phyloP scores from a whole-genome alignment of 352 stramenopile genomes.

The Plasmopara viticola region DNA sequence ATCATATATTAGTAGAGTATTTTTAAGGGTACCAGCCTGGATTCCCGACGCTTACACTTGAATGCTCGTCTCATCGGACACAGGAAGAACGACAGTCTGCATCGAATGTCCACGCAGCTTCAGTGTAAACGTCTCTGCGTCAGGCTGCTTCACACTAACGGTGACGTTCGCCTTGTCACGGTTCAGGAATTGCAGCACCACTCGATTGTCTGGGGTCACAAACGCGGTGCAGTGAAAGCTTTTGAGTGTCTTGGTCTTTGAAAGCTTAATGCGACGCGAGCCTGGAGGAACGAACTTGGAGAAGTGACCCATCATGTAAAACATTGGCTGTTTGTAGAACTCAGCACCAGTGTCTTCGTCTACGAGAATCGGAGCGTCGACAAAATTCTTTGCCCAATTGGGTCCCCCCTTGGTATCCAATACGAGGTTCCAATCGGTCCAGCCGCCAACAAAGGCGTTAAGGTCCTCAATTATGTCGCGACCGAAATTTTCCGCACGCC shows the following conservation, averaged over 20 bases:
- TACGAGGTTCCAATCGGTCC: slow-evolving; percentile 82
- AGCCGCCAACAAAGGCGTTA: slow-evolving; percentile 57
- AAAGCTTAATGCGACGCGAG: slow-evolving; percentile 42
- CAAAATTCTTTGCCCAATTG: slow-evolving; percentile 67
- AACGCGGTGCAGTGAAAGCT: slow-evolving; percentile 42
- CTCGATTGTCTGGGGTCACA: slow-evolving; percentile 36
- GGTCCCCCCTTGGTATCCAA: slow-evolving; percentile 53
- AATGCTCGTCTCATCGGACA: slow-evolving; percentile 19
- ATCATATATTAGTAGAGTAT: no score
- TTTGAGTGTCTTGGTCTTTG: slow-evolving; percentile 21
- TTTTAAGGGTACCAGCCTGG: no score
- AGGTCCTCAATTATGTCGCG: slow-evolving; percentile 81
- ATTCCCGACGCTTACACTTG: slow-evolving; percentile 6
- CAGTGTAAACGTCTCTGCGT: slow-evolving; percentile 22
- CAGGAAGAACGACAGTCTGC: slow-evolving; percentile 27
- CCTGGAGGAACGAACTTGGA: slow-evolving; percentile 46
- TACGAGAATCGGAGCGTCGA: slow-evolving; percentile 57
- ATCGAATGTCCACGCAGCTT: slow-evolving; percentile 17
- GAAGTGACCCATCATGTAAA: slow-evolving; percentile 55
- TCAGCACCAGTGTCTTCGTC: slow-evolving; percentile 28
- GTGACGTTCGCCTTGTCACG: slow-evolving; percentile 24
- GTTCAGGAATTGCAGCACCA: slow-evolving; percentile 46
- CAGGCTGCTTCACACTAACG: slow-evolving; percentile 19
- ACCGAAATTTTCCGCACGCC: slow-evolving; percentile 59
- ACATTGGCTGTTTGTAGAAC: slow-evolving; percentile 64